A percentile compares a stretch with the other conserved stretches of the same genome.
Conservation (phyloP, 2,329 filamentous ascomycete genomes). For the Balansia obtecta region DNA sequence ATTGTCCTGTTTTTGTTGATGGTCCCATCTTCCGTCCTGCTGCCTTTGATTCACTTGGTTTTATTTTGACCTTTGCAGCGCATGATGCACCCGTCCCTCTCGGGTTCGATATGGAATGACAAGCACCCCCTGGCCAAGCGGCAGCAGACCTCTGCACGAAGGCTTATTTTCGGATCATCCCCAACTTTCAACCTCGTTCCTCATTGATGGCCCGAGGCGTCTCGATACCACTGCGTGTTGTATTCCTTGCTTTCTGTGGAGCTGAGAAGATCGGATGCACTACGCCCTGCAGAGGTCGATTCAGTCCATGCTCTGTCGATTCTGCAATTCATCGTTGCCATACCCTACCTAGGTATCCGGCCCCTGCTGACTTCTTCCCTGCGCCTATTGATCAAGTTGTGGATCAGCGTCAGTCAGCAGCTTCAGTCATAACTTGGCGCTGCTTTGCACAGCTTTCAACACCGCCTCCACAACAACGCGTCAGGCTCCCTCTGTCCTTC, state of each 20-base stretch:
- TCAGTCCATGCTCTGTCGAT: not conserved
- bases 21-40: no score
- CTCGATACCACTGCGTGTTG: constrained; percentile 2
- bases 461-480: not conserved
- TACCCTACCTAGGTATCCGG: not conserved
- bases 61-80: not conserved
- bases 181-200: not conserved
- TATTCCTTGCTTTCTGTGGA: constrained; percentile 1
- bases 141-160: not conserved
- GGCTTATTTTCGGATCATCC: not conserved
- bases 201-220: not conserved
- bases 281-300: constrained; percentile 3
- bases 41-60: not conserved
- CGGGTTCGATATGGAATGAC: not conserved
- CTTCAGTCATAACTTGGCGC: not conserved
- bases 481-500: not conserved
- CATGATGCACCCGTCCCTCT: not conserved
- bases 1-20: no score
- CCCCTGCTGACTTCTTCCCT: not conserved
- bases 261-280: constrained; percentile 5
- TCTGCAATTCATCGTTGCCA: constrained; percentile 3
- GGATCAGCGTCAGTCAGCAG: not conserved
- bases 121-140: not conserved
- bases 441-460: not conserved
- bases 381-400: not conserved